Evolutionary conservation across 2,329 filamentous ascomycete species (phyloP), one percentile per base, ranked within the genome.

Genomic region (Amauroascus niger): DNA sequence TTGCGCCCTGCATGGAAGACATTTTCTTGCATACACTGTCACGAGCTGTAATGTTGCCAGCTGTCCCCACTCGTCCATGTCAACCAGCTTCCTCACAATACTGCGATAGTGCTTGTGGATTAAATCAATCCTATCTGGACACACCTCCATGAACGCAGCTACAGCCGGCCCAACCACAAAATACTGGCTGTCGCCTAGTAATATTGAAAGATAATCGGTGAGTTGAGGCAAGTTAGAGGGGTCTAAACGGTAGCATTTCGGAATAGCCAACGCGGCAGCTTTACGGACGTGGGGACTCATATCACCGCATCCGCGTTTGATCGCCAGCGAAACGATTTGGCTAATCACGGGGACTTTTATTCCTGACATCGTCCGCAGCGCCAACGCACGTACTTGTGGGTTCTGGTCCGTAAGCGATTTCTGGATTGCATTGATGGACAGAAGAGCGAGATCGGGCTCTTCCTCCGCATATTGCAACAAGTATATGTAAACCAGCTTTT

Each of bases 1-100:
- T 59, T 75, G 75, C 7, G 76, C 85, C 65, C 79, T 79, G 53
- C 78, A 77, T 0, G 93, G 90, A 62, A 98, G 98, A 68, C 88
- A 96, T 65, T 81, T 86, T 52, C 93, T 81, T 1, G 87, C 83
- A 68, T 98, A 98, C 20, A 83, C 74, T 1, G 86, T 84, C 81
- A 97, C 84, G 59, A 98, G 74, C 37, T 83, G 80, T 61, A 98
- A 66, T 2, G 87, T 87, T 1, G 88, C 86, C 52, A 97, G 70
- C 71, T 98, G 93, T 40, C 89, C 87, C 93, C 93, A 98, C 71
- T 98, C 93, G 65, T 98, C 93, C 93, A 98, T 98, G 66, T 98
- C 93, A 22, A 96, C 88, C 50, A 97, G 74, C 74, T 96, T 95
- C 68, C 83, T 87, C 58, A 95, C 83, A 58, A 98, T 74, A 33